Percentiles rank a stretch among this genome's conserved stretches.
These are phyloP conservation scores for Penicillium cosmopolitanum DNA, from an alignment of 495 filamentous ascomycete genomes.

Conservation along the genomic window DNA sequence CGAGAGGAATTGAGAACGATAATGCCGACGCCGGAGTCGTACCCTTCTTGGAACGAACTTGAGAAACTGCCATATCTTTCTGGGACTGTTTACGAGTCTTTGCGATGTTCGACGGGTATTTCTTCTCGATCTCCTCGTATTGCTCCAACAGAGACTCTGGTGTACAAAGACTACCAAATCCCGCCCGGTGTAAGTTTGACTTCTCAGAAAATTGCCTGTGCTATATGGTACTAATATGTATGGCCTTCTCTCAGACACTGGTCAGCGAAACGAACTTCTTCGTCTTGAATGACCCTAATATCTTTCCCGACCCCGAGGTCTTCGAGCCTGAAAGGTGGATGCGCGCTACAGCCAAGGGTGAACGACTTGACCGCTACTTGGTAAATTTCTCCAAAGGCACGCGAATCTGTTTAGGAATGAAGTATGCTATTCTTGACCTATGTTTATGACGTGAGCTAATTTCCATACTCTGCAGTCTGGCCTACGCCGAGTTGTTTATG, in stretches of 20 bases:
- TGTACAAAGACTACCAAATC: constrained; percentile 45
- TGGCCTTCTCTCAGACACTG: constrained; percentile 33
- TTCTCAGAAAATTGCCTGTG: too few relatives aligned
- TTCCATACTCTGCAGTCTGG: constrained; percentile 32
- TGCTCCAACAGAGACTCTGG: constrained; percentile 43
- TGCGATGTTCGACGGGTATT: constrained; percentile 50
- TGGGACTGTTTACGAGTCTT: constrained; percentile 47
- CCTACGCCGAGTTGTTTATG: constrained; percentile 49
- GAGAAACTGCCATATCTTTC: constrained; percentile 56
- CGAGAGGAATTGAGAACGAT: constrained; percentile 37
- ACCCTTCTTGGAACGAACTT: constrained; percentile 42
- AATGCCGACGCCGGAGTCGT: constrained; percentile 32
- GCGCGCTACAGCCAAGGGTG: constrained; percentile 30
- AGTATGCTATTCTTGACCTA: constrained; percentile 27
- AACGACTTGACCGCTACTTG: constrained; percentile 40
- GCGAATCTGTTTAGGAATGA: constrained; percentile 46
- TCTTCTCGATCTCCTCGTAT: constrained; percentile 43
- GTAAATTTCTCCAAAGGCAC: constrained; percentile 48
- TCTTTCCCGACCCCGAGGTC: constrained; percentile 51
- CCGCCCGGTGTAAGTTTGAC: constrained; percentile 30
- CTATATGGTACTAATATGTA: too few relatives aligned
- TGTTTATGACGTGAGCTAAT: constrained; percentile 7
- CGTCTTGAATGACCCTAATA: constrained; percentile 46
- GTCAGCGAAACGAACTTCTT: constrained; percentile 51
- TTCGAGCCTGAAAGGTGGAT: constrained; percentile 59